A percentile compares a stretch with the other conserved stretches of the same genome.
Evolutionary conservation across 2,329 filamentous ascomycete genomes (phyloP).

Genomic region (Arachnopeziza araneosa): DNA sequence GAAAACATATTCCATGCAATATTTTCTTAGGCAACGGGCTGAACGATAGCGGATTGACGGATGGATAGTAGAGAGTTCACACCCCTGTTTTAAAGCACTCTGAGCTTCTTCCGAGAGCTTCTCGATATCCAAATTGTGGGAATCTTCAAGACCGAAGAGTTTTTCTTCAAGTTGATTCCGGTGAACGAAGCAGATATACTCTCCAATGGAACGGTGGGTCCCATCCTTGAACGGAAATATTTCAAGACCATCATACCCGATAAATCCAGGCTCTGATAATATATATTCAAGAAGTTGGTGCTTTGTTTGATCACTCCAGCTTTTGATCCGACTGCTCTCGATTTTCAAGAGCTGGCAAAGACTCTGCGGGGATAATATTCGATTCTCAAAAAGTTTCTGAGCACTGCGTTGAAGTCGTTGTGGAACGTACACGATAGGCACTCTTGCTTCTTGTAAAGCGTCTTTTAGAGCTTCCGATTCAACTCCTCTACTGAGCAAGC

Average conservation of each 20-base stretch:
- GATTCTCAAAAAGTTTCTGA: conserved; percentile 10
- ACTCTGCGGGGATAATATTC: conserved; percentile 6
- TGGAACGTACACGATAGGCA: conserved; percentile 22
- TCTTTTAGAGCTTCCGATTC: conserved; percentile 9
- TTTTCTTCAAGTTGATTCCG: conserved; percentile 16
- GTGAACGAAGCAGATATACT: conserved; percentile 11
- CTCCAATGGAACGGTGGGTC: conserved; percentile 12
- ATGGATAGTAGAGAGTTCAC: conserved; percentile 7
- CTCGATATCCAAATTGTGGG: conserved; percentile 14
- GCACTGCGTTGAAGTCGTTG: conserved; percentile 4
- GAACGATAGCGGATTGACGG: conserved; percentile 18
- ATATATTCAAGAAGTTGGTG: conserved; percentile 19
- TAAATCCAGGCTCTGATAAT: conserved; percentile 5
- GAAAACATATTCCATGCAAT: conserved; percentile 14
- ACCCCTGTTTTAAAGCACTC: conserved; percentile 2
- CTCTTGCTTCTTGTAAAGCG: conserved; percentile 19
- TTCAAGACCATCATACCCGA: conserved; percentile 10
- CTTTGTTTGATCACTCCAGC: conserved; percentile 11
- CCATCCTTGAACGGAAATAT: conserved; percentile 24
- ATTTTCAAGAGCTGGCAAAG: conserved; percentile 12
- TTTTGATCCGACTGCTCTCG: neutral
- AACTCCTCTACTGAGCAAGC: conserved; percentile 11
- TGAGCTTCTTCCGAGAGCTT: conserved; percentile 7
- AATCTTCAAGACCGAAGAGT: conserved; percentile 13
- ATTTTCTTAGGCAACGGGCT: conserved; percentile 7